phyloP scores from a whole-genome alignment of 768 basidiomycete species.

The Leccinum broughii region DNA sequence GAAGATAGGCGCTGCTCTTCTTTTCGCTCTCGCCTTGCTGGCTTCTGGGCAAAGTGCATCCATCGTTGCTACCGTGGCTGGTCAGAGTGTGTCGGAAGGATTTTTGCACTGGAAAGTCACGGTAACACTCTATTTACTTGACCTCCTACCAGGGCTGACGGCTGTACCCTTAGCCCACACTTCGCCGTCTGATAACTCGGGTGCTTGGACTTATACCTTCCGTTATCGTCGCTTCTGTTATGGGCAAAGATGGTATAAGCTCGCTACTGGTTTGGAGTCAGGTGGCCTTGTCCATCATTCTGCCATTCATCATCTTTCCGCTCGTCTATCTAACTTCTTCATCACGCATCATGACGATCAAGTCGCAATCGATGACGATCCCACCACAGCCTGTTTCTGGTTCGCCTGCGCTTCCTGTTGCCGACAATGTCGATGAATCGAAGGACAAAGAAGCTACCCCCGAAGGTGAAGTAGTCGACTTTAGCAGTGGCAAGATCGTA shows the following conservation, averaged over 20 bases:
- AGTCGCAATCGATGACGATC: constrained; percentile 8
- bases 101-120: constrained; percentile 86
- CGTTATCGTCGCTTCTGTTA: constrained; percentile 69
- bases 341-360: constrained; percentile 69
- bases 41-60: constrained; percentile 88
- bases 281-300: constrained; percentile 77
- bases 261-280: constrained; percentile 83
- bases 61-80: constrained; percentile 86
- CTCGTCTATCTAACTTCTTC: constrained; percentile 72
- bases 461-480: constrained; percentile 52
- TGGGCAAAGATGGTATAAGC: constrained; percentile 71
- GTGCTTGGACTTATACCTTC: constrained; percentile 81
- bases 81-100: constrained; percentile 89
- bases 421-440: not conserved
- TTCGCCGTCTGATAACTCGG: constrained; percentile 83
- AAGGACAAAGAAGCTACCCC: constrained; percentile 5
- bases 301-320: constrained; percentile 85
- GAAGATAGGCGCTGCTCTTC: constrained; percentile 65
- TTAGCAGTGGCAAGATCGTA: constrained; percentile 56
- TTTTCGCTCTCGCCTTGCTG: constrained; percentile 87
- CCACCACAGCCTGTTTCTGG: not conserved
- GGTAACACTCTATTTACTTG: constrained; percentile 28
- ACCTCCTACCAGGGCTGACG: constrained; percentile 30
- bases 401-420: not conserved
- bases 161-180: constrained; percentile 50